Conservation (phyloP, 2,329 filamentous ascomycete species). For the Alternaria sp. region DNA sequence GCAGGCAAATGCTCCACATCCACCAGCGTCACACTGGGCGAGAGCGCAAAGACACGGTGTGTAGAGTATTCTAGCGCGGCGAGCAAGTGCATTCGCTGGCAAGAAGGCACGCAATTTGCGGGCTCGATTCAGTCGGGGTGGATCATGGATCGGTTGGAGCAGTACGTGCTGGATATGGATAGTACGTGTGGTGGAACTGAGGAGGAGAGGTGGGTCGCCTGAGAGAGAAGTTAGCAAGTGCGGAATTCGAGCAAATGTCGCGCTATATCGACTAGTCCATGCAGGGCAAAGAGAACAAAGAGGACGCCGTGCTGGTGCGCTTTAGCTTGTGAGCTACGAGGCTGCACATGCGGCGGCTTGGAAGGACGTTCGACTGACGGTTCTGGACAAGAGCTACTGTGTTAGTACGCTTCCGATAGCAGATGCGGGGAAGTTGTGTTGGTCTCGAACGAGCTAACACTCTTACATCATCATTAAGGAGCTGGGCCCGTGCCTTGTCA, state of each 20-base stretch:
- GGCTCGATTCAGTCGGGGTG: slow-evolving; percentile 6
- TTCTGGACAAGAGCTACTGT: neutral
- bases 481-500: neutral
- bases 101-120: neutral
- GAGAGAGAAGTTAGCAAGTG: neutral
- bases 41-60: neutral
- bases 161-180: neutral
- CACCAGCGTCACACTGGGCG: neutral
- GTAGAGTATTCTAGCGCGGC: slow-evolving; percentile 1
- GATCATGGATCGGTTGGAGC: neutral
- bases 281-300: neutral
- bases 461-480: neutral
- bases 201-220: neutral
- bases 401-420: neutral
- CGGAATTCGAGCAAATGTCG: neutral
- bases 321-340: neutral
- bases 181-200: neutral
- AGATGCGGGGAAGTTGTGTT: neutral
- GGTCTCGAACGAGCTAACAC: neutral
- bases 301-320: neutral
- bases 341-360: neutral
- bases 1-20: slow-evolving; percentile 1
- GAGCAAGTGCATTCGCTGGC: slow-evolving; percentile 2
- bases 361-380: neutral
- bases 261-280: neutral